Evolutionary conservation across 768 basidiomycete species (phyloP).

Genomic region (Trichaptum fuscoviolaceum): DNA sequence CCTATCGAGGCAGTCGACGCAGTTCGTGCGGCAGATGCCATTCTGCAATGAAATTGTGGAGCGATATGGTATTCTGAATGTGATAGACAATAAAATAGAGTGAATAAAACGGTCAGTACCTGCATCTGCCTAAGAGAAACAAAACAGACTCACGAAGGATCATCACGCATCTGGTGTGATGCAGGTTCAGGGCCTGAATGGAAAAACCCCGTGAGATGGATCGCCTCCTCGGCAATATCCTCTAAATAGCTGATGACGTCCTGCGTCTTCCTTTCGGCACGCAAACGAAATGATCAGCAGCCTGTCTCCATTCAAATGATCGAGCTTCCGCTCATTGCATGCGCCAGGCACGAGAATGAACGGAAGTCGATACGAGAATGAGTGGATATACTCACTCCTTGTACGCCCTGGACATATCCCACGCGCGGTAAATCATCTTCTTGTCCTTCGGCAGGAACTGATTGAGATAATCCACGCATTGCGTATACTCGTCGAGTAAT

Average conservation of each 20-base stretch:
- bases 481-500: constrained; percentile 82
- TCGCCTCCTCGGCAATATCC: constrained; percentile 90
- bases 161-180: constrained; percentile 55
- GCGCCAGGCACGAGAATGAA: constrained; percentile 2
- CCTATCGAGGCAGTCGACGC: constrained; percentile 94
- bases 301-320: not conserved
- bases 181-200: constrained; percentile 88
- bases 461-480: constrained; percentile 90
- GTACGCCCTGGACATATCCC: constrained; percentile 95
- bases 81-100: constrained; percentile 5
- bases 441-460: constrained; percentile 86
- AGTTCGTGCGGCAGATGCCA: constrained; percentile 90
- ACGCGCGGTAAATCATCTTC: constrained; percentile 87
- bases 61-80: constrained; percentile 42
- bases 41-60: constrained; percentile 76
- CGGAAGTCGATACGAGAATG: not conserved
- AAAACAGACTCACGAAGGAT: constrained; percentile 30
- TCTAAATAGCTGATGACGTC: constrained; percentile 95
- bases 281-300: not conserved
- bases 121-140: not conserved
- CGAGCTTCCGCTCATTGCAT: not conserved
- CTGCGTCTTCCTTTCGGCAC: constrained; percentile 68
- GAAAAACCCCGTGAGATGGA: constrained; percentile 90
- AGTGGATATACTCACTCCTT: constrained; percentile 73
- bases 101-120: not conserved